Evolutionary conservation across 371 early-diverging fungal species (phyloP).

Genomic region (Saksenaea oblongispora): DNA sequence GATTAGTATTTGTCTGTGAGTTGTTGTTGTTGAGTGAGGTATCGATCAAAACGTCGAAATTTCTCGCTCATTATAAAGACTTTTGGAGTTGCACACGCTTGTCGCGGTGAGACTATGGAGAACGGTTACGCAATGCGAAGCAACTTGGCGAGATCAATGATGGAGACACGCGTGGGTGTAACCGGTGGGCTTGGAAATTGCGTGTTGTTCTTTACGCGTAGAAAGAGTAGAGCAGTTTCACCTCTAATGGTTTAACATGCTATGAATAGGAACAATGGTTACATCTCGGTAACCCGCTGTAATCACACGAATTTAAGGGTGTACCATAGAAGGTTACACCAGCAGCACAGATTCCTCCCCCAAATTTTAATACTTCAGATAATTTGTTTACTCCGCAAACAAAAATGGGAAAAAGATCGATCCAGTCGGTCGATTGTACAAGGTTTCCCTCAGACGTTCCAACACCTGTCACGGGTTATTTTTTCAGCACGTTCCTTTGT

Average conservation of each 20-base stretch:
- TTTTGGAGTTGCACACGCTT: neutral
- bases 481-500: conserved; percentile 3
- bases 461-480: neutral
- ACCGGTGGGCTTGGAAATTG: neutral
- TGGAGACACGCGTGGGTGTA: neutral
- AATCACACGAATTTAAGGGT: conserved; percentile 3
- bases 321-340: neutral
- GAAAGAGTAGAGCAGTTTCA: neutral
- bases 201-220: conserved; percentile 1
- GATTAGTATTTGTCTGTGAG: neutral
- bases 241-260: neutral
- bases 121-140: neutral
- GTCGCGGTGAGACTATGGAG: neutral
- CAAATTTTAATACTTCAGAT: neutral
- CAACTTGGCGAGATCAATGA: neutral
- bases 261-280: neutral
- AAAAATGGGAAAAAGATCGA: neutral
- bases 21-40: neutral
- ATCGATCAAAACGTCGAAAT: conserved; percentile 1
- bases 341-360: neutral
- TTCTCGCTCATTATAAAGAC: neutral
- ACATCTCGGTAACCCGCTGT: neutral
- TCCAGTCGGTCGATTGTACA: neutral
- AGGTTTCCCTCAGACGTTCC: neutral
- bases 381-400: neutral